Conservation (phyloP, 345 rosid genomes). For the Citrus australasica region DNA sequence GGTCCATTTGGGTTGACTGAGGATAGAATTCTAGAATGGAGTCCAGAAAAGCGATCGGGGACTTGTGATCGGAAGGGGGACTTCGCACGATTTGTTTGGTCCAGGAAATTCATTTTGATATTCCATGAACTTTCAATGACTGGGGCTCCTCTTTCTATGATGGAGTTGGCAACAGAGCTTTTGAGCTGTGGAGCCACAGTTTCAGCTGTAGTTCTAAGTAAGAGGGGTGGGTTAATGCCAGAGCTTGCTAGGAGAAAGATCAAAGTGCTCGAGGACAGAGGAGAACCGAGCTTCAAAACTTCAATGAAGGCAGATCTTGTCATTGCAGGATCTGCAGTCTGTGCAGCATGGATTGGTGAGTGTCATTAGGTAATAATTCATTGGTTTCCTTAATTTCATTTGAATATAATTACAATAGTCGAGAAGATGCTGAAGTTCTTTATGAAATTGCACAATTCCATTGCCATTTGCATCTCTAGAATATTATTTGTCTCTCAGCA, state of each 20-base stretch:
- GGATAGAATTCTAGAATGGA: slow-evolving; percentile 79
- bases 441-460: not conserved
- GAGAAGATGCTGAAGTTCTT: not conserved
- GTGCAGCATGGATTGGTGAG: slow-evolving; percentile 95
- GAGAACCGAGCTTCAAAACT: slow-evolving; percentile 86
- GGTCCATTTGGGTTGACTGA: slow-evolving; percentile 87
- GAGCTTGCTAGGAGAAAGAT: slow-evolving; percentile 86
- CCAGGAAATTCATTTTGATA: slow-evolving; percentile 82
- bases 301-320: slow-evolving; percentile 95
- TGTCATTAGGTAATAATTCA: not conserved
- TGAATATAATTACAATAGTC: not conserved
- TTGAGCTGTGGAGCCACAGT: slow-evolving; percentile 98
- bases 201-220: slow-evolving; percentile 89
- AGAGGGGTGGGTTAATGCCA: slow-evolving; percentile 83
- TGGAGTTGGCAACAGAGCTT: slow-evolving; percentile 96
- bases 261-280: slow-evolving; percentile 89
- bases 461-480: not conserved
- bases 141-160: slow-evolving; percentile 95
- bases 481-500: not conserved
- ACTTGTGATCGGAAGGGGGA: slow-evolving; percentile 91
- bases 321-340: slow-evolving; percentile 96
- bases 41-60: slow-evolving; percentile 87
- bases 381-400: slow-evolving; percentile 4
- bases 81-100: slow-evolving; percentile 95
- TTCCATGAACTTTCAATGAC: slow-evolving; percentile 99